These are phyloP conservation scores for Magnolia kwangsiensis DNA, from an alignment of 164 flowering plant species.

Conservation along the genomic window DNA sequence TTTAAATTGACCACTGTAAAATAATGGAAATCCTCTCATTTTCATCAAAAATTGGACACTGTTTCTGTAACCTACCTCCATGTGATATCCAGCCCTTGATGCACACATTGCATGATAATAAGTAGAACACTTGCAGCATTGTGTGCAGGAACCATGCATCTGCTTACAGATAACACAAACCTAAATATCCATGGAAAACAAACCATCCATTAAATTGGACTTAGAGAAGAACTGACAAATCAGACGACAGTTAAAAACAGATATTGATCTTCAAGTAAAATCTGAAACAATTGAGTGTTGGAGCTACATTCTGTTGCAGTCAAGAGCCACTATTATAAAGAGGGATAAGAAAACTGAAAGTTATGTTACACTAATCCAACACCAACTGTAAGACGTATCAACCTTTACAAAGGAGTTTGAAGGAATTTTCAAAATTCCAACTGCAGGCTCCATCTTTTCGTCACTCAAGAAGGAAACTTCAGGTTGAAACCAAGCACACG, in stretches of 20 bases:
- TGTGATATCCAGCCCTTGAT: slow-evolving; percentile 93
- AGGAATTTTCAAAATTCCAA: slow-evolving; percentile 82
- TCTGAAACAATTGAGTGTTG: not conserved
- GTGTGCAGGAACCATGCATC: slow-evolving; percentile 95
- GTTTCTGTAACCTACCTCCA: slow-evolving; percentile 66
- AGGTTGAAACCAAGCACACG: slow-evolving; percentile 98
- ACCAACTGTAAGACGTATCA: not conserved
- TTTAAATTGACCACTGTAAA: not conserved
- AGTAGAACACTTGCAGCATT: slow-evolving; percentile 90
- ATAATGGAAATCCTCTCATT: not conserved
- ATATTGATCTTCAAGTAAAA: not conserved
- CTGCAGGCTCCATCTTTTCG: slow-evolving; percentile 98
- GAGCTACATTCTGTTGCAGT: not conserved
- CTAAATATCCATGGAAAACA: slow-evolving; percentile 30
- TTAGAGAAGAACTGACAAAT: not conserved
- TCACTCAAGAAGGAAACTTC: slow-evolving; percentile 84
- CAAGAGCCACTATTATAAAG: not conserved
- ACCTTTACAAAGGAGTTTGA: slow-evolving; percentile 77
- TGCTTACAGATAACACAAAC: slow-evolving; percentile 92
- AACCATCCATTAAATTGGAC: not conserved
- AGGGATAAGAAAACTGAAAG: not conserved
- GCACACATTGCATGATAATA: slow-evolving; percentile 98
- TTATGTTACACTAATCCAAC: not conserved
- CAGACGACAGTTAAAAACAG: not conserved
- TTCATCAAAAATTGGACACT: not conserved